Percentiles rank a stretch among this genome's conserved stretches.
phyloP scores from a whole-genome alignment of 2,329 filamentous ascomycete species.

The Aspergillus sp. region DNA sequence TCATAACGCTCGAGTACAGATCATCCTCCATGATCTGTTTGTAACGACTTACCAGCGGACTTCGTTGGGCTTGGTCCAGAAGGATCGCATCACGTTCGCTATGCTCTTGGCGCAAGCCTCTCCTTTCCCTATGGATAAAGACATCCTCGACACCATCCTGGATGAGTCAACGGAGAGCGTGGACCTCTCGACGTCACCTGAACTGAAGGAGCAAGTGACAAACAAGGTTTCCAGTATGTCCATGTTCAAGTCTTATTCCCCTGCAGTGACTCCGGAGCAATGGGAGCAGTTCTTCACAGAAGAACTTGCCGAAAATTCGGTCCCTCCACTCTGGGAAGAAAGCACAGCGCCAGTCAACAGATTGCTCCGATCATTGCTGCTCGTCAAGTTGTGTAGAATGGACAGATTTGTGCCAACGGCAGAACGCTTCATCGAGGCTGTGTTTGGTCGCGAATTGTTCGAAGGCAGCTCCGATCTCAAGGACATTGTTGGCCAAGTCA shows the following conservation, averaged over 20 bases:
- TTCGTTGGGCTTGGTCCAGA: constrained; percentile 88
- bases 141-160: constrained; percentile 80
- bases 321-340: constrained; percentile 74
- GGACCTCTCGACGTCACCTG: constrained; percentile 71
- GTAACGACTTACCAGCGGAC: constrained; percentile 89
- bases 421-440: constrained; percentile 81
- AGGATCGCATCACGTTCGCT: constrained; percentile 88
- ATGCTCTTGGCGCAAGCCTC: constrained; percentile 94
- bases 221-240: constrained; percentile 66
- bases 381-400: constrained; percentile 92
- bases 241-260: constrained; percentile 71
- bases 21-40: constrained; percentile 90
- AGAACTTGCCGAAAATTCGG: constrained; percentile 80
- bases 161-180: constrained; percentile 73
- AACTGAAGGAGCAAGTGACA: constrained; percentile 67
- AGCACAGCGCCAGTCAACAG: constrained; percentile 67
- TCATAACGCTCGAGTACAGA: constrained; percentile 76
- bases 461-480: constrained; percentile 83
- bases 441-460: constrained; percentile 81
- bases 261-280: constrained; percentile 58
- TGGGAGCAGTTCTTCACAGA: constrained; percentile 85
- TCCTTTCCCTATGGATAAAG: constrained; percentile 94
- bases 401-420: constrained; percentile 92
- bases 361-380: constrained; percentile 76
- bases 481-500: constrained; percentile 80